phyloP scores from a whole-genome alignment of 768 basidiomycete genomes.

The Floccularia luteovirens region DNA sequence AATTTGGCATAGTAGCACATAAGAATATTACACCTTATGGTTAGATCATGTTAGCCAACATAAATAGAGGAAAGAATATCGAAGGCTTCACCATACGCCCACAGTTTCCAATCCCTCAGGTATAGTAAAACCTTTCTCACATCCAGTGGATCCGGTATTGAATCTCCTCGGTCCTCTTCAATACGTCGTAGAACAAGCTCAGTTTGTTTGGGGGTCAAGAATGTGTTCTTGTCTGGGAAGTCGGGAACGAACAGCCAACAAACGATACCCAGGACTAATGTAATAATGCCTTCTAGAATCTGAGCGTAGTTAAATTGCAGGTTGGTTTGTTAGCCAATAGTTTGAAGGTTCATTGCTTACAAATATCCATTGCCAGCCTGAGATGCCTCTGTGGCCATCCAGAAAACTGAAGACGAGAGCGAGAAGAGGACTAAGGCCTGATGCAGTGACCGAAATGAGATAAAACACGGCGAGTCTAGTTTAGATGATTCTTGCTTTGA shows the following conservation, averaged over 20 bases:
- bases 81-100: constrained; percentile 30
- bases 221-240: constrained; percentile 39
- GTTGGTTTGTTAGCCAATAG: not conserved
- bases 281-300: constrained; percentile 39
- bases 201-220: constrained; percentile 35
- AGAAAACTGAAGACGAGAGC: constrained; percentile 34
- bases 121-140: constrained; percentile 25
- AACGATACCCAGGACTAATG: constrained; percentile 29
- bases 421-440: constrained; percentile 34
- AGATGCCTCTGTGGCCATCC: constrained; percentile 27
- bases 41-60: too few species aligned
- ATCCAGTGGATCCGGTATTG: constrained; percentile 34
- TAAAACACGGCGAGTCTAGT: constrained; percentile 30
- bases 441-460: constrained; percentile 28
- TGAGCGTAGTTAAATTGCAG: constrained; percentile 8
- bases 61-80: too few species aligned
- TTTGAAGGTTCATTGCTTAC: constrained; percentile 15
- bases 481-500: not conserved
- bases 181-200: constrained; percentile 35
- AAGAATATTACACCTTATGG: constrained; percentile 33
- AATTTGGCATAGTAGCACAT: constrained; percentile 35
- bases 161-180: constrained; percentile 43
- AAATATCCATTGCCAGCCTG: constrained; percentile 46
- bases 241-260: constrained; percentile 35
- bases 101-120: constrained; percentile 37